Percentiles rank a stretch among this genome's conserved stretches.
These are phyloP conservation scores for Fusarium metavorans DNA, from an alignment of 2,329 filamentous ascomycete genomes.

Conservation along the genomic window DNA sequence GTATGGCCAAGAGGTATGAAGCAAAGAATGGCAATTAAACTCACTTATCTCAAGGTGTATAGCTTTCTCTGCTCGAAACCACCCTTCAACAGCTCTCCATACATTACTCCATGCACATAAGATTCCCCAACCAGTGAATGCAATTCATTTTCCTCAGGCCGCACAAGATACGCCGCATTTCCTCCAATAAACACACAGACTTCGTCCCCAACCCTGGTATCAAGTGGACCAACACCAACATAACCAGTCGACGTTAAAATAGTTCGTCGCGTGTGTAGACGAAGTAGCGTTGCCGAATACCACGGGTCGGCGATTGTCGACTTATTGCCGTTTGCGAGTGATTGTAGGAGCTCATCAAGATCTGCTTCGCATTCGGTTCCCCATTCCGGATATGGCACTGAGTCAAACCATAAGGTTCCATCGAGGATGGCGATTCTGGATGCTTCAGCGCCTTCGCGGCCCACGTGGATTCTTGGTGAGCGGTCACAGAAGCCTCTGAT, in stretches of 20 bases:
- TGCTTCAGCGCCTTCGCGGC: constrained; percentile 9
- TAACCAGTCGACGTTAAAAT: constrained; percentile 11
- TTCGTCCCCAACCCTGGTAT: constrained; percentile 3
- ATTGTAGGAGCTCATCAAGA: neutral
- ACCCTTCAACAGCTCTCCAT: constrained; percentile 9
- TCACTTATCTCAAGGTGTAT: neutral
- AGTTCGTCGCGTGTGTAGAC: neutral
- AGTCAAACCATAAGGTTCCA: neutral
- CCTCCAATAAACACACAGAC: constrained; percentile 11
- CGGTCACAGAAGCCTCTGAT: constrained; percentile 13
- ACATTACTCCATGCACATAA: constrained; percentile 20
- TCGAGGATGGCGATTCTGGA: constrained; percentile 9
- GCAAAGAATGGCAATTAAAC: neutral
- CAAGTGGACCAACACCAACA: constrained; percentile 11
- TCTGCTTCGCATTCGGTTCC: neutral
- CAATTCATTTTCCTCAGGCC: neutral
- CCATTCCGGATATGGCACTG: neutral
- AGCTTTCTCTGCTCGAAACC: neutral
- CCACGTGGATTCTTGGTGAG: constrained; percentile 7
- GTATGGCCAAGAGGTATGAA: neutral
- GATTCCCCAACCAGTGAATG: constrained; percentile 14
- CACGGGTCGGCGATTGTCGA: neutral
- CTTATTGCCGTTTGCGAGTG: neutral
- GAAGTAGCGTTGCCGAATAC: neutral
- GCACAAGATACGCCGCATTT: constrained; percentile 10